Evolutionary conservation across 495 filamentous ascomycete species (phyloP).

Genomic region (Trichoderma virens): DNA sequence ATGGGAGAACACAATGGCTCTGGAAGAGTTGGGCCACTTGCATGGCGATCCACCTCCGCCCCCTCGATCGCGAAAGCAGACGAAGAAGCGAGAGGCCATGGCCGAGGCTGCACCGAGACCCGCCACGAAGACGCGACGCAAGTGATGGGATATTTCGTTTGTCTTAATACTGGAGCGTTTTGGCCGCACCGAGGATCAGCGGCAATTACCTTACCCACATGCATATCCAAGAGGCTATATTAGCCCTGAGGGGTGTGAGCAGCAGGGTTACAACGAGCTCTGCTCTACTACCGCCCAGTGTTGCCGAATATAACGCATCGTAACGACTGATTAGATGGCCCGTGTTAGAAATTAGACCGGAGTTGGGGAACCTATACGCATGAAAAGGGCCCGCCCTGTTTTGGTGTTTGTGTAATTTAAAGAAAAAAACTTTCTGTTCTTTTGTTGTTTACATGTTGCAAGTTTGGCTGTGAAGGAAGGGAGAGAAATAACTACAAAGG

Average conservation of each 20-base stretch:
- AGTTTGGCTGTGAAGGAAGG: too few relatives aligned
- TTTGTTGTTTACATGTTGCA: background rate
- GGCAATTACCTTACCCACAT: background rate
- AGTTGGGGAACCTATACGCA: background rate
- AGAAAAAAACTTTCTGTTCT: background rate
- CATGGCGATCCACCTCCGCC: slow-evolving; percentile 72
- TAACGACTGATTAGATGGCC: background rate
- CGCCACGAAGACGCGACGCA: slow-evolving; percentile 6
- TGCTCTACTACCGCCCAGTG: background rate
- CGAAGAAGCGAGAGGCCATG: slow-evolving; percentile 24
- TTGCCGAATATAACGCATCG: background rate
- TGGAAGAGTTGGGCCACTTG: slow-evolving; percentile 70
- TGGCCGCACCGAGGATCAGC: background rate
- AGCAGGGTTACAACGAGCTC: background rate
- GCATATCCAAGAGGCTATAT: background rate
- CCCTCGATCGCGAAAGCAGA: slow-evolving; percentile 51
- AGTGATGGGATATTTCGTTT: background rate
- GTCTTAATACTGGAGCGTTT: too few relatives aligned
- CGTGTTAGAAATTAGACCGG: background rate
- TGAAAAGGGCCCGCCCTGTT: background rate
- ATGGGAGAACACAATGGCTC: slow-evolving; percentile 75
- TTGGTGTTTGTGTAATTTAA: background rate
- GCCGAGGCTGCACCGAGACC: slow-evolving; percentile 11
- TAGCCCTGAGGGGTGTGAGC: background rate
- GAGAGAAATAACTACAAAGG: too few relatives aligned